Conservation (phyloP, 2,329 filamentous ascomycete genomes). For the Juglanconis oblonga region DNA sequence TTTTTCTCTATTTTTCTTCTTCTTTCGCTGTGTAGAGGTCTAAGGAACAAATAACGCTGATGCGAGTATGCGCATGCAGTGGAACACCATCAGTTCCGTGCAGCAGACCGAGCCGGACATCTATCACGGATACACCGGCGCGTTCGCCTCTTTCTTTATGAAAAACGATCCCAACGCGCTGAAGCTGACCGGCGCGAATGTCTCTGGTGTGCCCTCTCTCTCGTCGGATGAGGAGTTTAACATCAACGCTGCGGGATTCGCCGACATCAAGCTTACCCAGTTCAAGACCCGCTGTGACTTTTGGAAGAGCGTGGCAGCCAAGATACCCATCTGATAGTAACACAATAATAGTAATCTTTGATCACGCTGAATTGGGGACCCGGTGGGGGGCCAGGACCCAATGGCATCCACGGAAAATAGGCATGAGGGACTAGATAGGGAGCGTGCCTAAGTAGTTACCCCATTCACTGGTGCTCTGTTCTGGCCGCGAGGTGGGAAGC, state of each 20-base stretch:
- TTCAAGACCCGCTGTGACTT: conserved; percentile 50
- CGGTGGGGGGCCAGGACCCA: too few species aligned
- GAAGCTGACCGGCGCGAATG: conserved; percentile 46
- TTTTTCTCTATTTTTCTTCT: background rate
- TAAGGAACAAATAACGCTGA: background rate
- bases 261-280: conserved; percentile 32
- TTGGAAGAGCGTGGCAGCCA: conserved; percentile 45
- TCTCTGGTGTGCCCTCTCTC: conserved; percentile 43
- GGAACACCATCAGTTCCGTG: conserved; percentile 52
- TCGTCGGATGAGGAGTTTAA: conserved; percentile 47
- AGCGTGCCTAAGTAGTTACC: too few species aligned
- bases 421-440: too few species aligned
- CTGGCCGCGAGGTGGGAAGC: background rate
- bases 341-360: background rate
- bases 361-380: too few species aligned
- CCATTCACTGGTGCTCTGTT: background rate
- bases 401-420: too few species aligned
- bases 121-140: conserved; percentile 56
- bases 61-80: conserved; percentile 32
- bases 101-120: conserved; percentile 51
- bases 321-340: conserved; percentile 41
- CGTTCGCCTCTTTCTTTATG: conserved; percentile 59
- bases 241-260: conserved; percentile 43
- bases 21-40: background rate
- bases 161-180: conserved; percentile 56